Percentiles rank a stretch among this genome's conserved stretches.
These are phyloP conservation scores for Yamadazyma taylorii DNA, from an alignment of 1,139 yeast genomes.

Conservation along the genomic window DNA sequence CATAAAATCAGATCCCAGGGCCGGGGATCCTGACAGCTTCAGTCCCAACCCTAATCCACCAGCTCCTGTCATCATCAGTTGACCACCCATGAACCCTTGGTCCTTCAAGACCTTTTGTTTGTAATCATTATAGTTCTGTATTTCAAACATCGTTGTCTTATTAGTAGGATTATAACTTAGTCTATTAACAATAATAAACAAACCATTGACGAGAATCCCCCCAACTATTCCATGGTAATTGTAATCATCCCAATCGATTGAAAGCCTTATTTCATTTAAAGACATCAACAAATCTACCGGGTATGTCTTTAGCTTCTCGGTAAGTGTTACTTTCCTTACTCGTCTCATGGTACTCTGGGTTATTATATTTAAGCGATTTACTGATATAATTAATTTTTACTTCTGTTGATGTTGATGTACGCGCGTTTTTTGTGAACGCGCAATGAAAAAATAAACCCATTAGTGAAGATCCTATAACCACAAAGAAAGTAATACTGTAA, in stretches of 20 bases:
- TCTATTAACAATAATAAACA: conserved; percentile 19
- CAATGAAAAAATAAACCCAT: no score
- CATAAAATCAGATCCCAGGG: no score
- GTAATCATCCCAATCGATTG: conserved; percentile 68
- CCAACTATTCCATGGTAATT: conserved; percentile 36
- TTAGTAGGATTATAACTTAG: conserved; percentile 15
- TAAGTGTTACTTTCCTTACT: conserved; percentile 32
- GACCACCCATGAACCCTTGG: no score
- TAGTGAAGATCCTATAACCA: no score
- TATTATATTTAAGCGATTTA: no score
- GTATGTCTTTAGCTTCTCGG: conserved; percentile 43
- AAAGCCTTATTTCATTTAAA: conserved; percentile 51
- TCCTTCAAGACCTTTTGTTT: not conserved
- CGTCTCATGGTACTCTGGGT: conserved; percentile 17
- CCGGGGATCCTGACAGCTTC: no score
- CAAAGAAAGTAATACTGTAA: no score
- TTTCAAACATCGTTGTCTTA: conserved; percentile 7
- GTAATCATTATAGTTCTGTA: conserved; percentile 1
- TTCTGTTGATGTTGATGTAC: no score
- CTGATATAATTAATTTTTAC: no score
- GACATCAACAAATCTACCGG: conserved; percentile 59
- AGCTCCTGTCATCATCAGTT: no score
- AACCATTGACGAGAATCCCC: conserved; percentile 35
- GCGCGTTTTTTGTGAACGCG: no score
- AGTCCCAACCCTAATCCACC: no score